Evolutionary conservation across 1,284 basidiomycete genomes (phyloP).

Genomic region (Rhodotorula sp.): DNA sequence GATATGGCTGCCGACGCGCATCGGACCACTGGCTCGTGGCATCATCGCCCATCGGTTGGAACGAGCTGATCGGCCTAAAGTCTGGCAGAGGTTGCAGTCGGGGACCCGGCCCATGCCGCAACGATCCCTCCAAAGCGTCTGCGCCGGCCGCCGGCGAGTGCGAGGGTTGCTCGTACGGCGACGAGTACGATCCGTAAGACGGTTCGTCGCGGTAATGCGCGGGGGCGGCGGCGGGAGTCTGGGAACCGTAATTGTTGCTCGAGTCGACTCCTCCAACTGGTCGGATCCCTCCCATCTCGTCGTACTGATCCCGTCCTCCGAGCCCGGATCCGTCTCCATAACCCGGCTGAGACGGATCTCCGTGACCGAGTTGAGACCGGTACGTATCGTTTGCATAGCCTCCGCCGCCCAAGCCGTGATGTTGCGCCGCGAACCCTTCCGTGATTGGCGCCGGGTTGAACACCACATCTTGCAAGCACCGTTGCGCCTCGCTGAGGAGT

Average conservation of each 20-base stretch:
- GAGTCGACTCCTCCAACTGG: neutral
- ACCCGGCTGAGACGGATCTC: neutral
- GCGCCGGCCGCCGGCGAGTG: neutral
- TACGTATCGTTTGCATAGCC: neutral
- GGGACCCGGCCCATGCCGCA: constrained; percentile 7
- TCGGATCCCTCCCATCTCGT: constrained; percentile 2
- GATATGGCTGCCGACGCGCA: neutral
- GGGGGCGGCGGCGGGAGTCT: neutral
- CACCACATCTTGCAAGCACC: constrained; percentile 44
- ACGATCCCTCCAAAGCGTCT: neutral
- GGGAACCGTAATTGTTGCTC: constrained; percentile 3
- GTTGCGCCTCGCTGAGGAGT: constrained; percentile 43
- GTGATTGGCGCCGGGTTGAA: constrained; percentile 40
- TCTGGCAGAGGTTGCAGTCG: constrained; percentile 30
- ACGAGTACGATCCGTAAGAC: neutral
- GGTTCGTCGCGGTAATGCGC: neutral
- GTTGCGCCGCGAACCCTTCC: constrained; percentile 13
- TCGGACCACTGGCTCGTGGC: neutral
- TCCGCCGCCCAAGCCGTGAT: neutral
- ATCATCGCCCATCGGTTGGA: constrained; percentile 2
- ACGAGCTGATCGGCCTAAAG: constrained; percentile 21
- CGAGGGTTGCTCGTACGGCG: neutral
- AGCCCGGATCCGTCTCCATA: neutral
- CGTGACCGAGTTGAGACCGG: neutral
- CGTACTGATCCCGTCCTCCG: neutral